Percentiles rank a stretch among this genome's conserved stretches.
Evolutionary conservation across 371 early-diverging fungal genomes (phyloP).

Genomic region (Amoeboaphelidium protococcarum): DNA sequence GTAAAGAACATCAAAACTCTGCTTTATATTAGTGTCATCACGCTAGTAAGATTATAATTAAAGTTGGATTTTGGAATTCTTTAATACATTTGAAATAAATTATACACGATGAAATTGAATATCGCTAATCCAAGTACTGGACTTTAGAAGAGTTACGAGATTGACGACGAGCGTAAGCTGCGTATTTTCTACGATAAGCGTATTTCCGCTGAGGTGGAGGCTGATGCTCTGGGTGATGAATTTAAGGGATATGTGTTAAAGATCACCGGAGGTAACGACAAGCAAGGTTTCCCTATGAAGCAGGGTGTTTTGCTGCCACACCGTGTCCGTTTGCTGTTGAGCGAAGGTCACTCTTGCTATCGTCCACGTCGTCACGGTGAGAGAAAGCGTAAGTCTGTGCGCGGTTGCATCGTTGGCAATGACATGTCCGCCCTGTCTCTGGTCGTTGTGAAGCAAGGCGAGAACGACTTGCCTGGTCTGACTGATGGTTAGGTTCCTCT

Average conservation of each 20-base stretch:
- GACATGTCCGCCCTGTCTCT: constrained; percentile 86
- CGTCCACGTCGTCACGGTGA: constrained; percentile 91
- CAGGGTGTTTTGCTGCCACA: constrained; percentile 77
- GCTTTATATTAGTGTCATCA: too few relatives aligned
- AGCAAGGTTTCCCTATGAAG: constrained; percentile 88
- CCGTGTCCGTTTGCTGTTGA: constrained; percentile 79
- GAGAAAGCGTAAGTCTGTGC: constrained; percentile 91
- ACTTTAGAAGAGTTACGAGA: constrained; percentile 90
- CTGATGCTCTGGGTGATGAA: constrained; percentile 85
- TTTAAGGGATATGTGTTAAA: constrained; percentile 97
- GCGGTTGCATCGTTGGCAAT: constrained; percentile 92
- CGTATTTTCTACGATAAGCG: constrained; percentile 95
- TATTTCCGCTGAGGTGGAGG: constrained; percentile 86
- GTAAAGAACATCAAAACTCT: too few relatives aligned
- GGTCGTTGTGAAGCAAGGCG: constrained; percentile 87
- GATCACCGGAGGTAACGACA: constrained; percentile 98
- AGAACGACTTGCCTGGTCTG: constrained; percentile 78
- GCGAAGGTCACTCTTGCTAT: constrained; percentile 97
- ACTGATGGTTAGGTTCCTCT: constrained; percentile 78
- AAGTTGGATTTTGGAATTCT: too few relatives aligned
- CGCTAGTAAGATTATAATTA: too few relatives aligned
- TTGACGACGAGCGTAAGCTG: constrained; percentile 90
- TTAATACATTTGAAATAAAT: too few relatives aligned
- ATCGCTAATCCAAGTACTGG: constrained; percentile 97
- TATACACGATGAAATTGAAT: constrained; percentile 88